These are phyloP conservation scores for Puccinia brachypodii DNA, from an alignment of 1,284 basidiomycete genomes.

Conservation along the genomic window DNA sequence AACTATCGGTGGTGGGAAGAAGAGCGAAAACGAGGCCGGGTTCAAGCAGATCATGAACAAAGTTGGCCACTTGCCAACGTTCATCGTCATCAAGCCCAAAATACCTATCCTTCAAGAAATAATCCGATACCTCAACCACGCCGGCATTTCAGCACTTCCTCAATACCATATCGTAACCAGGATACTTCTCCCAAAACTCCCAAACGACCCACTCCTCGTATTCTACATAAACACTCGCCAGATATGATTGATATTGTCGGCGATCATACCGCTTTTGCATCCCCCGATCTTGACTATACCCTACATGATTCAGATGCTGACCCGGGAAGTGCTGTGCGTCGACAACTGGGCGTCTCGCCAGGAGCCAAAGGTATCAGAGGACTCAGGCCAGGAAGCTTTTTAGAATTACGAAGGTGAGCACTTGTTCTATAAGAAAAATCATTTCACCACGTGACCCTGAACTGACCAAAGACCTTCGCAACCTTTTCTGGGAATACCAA, in stretches of 20 bases:
- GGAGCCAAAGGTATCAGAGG: constrained; percentile 44
- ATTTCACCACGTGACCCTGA: not conserved
- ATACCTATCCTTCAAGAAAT: not conserved
- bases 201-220: not conserved
- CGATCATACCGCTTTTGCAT: constrained; percentile 16
- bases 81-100: not conserved
- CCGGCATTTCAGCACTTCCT: not conserved
- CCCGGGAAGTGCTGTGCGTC: not conserved
- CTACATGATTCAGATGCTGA: constrained; percentile 34
- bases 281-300: constrained; percentile 41
- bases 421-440: not conserved
- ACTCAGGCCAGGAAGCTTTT: constrained; percentile 39
- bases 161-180: not conserved
- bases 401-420: constrained; percentile 43
- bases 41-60: constrained; percentile 42
- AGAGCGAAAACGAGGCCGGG: constrained; percentile 38
- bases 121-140: not conserved
- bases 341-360: constrained; percentile 23
- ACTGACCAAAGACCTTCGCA: not conserved
- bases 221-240: constrained; percentile 42
- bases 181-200: not conserved
- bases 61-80: constrained; percentile 19
- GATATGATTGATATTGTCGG: constrained; percentile 36
- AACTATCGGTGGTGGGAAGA: constrained; percentile 46
- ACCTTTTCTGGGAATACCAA: not conserved